Evolutionary conservation across 148 eudicot species (phyloP).

Genomic region (Agrostemma githago): DNA sequence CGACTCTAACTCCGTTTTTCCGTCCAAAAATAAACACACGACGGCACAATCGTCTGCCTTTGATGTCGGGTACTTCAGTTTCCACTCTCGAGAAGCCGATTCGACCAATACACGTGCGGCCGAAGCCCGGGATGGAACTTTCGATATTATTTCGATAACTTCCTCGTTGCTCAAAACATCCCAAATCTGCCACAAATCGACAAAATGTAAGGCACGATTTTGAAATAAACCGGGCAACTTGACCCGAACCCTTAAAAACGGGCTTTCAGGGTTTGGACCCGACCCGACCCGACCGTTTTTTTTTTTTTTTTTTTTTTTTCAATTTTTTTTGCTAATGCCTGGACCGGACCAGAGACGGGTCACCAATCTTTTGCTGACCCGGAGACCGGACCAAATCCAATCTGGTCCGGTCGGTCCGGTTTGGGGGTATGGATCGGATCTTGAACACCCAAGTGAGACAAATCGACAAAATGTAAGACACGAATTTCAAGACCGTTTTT

Average conservation of each 20-base stretch:
- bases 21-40: slow-evolving; percentile 81
- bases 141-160: slow-evolving; percentile 72
- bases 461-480: no score
- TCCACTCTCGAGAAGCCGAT: slow-evolving; percentile 87
- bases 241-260: neutral
- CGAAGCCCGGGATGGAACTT: slow-evolving; percentile 71
- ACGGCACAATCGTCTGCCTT: slow-evolving; percentile 98
- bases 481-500: no score
- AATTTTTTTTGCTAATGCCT: no score
- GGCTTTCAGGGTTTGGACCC: no score
- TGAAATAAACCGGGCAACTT: neutral
- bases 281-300: no score
- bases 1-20: slow-evolving; percentile 77
- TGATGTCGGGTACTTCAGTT: slow-evolving; percentile 89
- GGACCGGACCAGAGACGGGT: no score
- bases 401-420: no score
- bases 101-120: slow-evolving; percentile 80
- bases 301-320: no score
- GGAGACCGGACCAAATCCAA: no score
- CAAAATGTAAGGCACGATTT: neutral
- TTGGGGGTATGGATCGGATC: no score
- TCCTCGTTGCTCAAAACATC: slow-evolving; percentile 96
- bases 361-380: no score
- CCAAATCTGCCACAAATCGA: slow-evolving; percentile 55
- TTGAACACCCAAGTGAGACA: no score